phyloP scores from a whole-genome alignment of 371 early-diverging fungal species.

The Syncephalastrum monosporum region DNA sequence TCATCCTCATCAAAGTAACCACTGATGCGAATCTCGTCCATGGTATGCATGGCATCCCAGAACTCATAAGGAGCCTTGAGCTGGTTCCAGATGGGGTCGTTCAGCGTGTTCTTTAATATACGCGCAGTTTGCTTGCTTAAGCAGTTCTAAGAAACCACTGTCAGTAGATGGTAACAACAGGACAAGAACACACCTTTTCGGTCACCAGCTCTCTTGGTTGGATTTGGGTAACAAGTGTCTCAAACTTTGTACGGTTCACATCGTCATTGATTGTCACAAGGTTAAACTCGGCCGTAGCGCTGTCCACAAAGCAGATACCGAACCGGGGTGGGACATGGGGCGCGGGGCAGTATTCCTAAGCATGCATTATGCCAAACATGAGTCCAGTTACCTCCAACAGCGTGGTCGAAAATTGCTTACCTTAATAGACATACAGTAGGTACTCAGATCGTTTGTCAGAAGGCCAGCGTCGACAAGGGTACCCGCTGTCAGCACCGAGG shows the following conservation, averaged over 20 bases:
- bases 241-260: slow-evolving; percentile 79
- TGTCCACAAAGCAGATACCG: slow-evolving; percentile 94
- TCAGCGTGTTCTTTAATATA: slow-evolving; percentile 69
- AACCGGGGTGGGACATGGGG: slow-evolving; percentile 49
- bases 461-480: slow-evolving; percentile 92
- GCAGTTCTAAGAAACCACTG: slow-evolving; percentile 35
- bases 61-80: slow-evolving; percentile 80
- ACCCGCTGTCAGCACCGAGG: slow-evolving; percentile 92
- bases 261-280: slow-evolving; percentile 86
- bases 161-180: not conserved
- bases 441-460: slow-evolving; percentile 83
- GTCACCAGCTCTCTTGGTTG: slow-evolving; percentile 88
- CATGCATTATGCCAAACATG: not conserved
- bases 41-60: slow-evolving; percentile 73
- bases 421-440: slow-evolving; percentile 93
- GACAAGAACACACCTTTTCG: slow-evolving; percentile 55
- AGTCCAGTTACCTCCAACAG: slow-evolving; percentile 7
- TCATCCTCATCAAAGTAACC: slow-evolving; percentile 63
- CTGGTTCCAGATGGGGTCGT: slow-evolving; percentile 66
- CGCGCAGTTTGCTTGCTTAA: slow-evolving; percentile 66
- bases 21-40: slow-evolving; percentile 64
- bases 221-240: slow-evolving; percentile 91
- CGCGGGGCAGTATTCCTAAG: slow-evolving; percentile 35
- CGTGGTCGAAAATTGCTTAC: slow-evolving; percentile 26
- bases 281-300: slow-evolving; percentile 90